A percentile compares a stretch with the other conserved stretches of the same genome.
Conservation (phyloP, 306 rosid genomes). For the cucumber (Cucumis sativus) region Cucumber_9930_V3 NC_026655.2:442501-443000, state of each 20-base stretch:
- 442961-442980: conserved; percentile 80
- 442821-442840: neutral
- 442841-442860: neutral
- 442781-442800: neutral
- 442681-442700: neutral
- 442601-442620: neutral
- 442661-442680: neutral
- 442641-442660: neutral
- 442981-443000: conserved; percentile 92
- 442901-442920: conserved; percentile 76
- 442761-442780: neutral
- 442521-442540: conserved; percentile 94
- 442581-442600: neutral
- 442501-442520: conserved; percentile 75
- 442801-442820: neutral
- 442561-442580: neutral
- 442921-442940: conserved; percentile 76
- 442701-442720: neutral
- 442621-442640: neutral
- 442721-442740: neutral
- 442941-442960: conserved; percentile 82
- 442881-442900: neutral
- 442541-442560: conserved; percentile 29
- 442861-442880: neutral
- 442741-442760: neutral